A percentile compares a stretch with the other conserved stretches of the same genome.
These are phyloP conservation scores for Auriscalpium orientale DNA, from an alignment of 768 basidiomycete species.

Conservation along the genomic window DNA sequence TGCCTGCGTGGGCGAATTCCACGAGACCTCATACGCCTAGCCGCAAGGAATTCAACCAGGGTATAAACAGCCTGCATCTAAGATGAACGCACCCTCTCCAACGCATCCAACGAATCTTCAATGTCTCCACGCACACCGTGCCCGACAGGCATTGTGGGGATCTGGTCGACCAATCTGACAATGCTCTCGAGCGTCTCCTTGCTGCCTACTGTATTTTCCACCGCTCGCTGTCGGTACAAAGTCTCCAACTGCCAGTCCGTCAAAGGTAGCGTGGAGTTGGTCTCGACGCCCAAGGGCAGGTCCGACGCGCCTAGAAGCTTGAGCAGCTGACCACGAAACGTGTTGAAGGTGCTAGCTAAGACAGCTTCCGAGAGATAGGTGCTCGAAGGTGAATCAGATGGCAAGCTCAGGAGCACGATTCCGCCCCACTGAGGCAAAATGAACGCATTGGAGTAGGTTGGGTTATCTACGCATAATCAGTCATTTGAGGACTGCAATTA, in stretches of 20 bases:
- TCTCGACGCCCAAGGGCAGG: constrained; percentile 41
- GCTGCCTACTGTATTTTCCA: constrained; percentile 60
- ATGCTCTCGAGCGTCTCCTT: constrained; percentile 79
- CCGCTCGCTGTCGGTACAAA: constrained; percentile 58
- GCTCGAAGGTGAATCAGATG: constrained; percentile 22
- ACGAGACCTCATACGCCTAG: constrained; percentile 34
- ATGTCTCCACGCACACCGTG: constrained; percentile 70
- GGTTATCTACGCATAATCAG: constrained; percentile 31
- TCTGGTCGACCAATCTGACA: constrained; percentile 74
- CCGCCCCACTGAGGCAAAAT: constrained; percentile 93
- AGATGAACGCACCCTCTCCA: constrained; percentile 58
- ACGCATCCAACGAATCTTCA: constrained; percentile 55
- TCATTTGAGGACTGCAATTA: not conserved
- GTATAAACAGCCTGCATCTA: not conserved
- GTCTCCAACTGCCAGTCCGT: constrained; percentile 80
- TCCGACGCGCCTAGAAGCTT: constrained; percentile 75
- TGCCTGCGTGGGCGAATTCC: constrained; percentile 34
- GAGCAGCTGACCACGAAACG: constrained; percentile 66
- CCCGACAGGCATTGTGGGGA: constrained; percentile 88
- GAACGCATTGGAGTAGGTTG: constrained; percentile 58
- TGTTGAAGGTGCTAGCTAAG: constrained; percentile 47
- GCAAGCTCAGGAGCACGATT: constrained; percentile 69
- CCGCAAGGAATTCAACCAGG: not conserved
- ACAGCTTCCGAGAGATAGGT: constrained; percentile 34
- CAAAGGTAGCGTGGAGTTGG: constrained; percentile 23